Conservation (phyloP, 2,329 filamentous ascomycete genomes). For the Aspergillus ibericus region DNA sequence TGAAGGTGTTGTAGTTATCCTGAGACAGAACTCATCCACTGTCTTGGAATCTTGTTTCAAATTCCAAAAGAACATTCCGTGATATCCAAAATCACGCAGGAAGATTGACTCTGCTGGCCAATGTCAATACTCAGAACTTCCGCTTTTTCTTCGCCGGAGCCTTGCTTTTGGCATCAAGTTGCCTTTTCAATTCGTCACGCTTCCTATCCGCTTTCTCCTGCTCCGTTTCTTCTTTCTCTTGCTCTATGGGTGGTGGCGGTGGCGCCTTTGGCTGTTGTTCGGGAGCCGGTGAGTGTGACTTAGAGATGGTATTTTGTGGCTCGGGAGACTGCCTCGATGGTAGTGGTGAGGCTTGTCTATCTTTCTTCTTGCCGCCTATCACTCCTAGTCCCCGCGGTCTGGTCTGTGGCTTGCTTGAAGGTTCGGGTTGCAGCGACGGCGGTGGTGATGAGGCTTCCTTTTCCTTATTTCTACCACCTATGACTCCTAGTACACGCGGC, state of each 20-base stretch:
- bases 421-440: constrained; percentile 10
- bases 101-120: background rate
- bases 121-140: constrained; percentile 46
- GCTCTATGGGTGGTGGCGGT: constrained; percentile 12
- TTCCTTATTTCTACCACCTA: constrained; percentile 32
- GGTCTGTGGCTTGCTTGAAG: constrained; percentile 13
- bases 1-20: no score
- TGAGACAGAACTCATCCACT: no score
- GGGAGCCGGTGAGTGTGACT: background rate
- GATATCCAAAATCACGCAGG: background rate
- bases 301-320: background rate
- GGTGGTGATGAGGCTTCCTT: background rate
- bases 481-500: constrained; percentile 28
- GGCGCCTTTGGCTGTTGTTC: background rate
- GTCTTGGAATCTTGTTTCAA: no score
- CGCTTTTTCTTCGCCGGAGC: constrained; percentile 58
- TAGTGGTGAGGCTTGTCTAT: background rate
- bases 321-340: background rate
- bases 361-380: constrained; percentile 32
- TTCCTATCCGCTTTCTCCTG: constrained; percentile 57
- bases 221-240: constrained; percentile 37
- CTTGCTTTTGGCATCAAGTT: constrained; percentile 53
- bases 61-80: background rate
- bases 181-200: constrained; percentile 57
- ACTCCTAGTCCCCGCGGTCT: constrained; percentile 34